Percentiles rank a stretch among this genome's conserved stretches.
phyloP scores from a whole-genome alignment of 2,329 filamentous ascomycete species.

The Emydomyces testavorans region DNA sequence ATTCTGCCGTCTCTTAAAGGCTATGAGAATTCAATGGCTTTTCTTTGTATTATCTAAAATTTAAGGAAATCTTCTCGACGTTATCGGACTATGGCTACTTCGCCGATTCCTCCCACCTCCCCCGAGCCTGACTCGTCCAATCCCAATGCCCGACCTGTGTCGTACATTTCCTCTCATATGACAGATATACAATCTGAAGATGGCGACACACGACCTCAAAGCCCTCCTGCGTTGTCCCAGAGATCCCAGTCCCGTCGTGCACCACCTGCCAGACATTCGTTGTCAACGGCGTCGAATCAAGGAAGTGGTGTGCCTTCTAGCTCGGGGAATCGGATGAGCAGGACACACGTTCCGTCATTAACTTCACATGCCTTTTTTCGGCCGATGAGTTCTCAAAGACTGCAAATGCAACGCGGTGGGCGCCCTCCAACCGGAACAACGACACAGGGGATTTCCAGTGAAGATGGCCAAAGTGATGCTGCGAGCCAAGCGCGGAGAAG shows the following conservation, averaged over 20 bases:
- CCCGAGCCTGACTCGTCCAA: conserved; percentile 5
- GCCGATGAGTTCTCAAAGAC: conserved; percentile 89
- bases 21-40: conserved; percentile 4
- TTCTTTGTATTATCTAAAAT: background rate
- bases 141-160: conserved; percentile 26
- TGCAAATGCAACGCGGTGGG: conserved; percentile 75
- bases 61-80: background rate
- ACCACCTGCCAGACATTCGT: conserved; percentile 13
- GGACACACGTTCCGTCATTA: conserved; percentile 80
- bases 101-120: conserved; percentile 2
- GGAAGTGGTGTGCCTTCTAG: conserved; percentile 38
- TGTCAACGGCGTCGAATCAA: conserved; percentile 6
- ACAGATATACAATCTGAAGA: conserved; percentile 49
- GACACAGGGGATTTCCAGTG: conserved; percentile 26
- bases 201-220: conserved; percentile 38
- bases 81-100: conserved; percentile 11
- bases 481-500: conserved; percentile 47
- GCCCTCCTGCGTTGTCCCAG: conserved; percentile 29
- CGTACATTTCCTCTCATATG: conserved; percentile 57
- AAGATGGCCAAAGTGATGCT: conserved; percentile 37
- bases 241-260: conserved; percentile 28
- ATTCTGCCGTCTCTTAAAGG: background rate
- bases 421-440: conserved; percentile 31
- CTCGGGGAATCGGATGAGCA: conserved; percentile 56
- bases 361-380: conserved; percentile 86